Base-by-base conservation (phyloP, 371 early-diverging fungal species). In the Smittium culicis region DNA sequence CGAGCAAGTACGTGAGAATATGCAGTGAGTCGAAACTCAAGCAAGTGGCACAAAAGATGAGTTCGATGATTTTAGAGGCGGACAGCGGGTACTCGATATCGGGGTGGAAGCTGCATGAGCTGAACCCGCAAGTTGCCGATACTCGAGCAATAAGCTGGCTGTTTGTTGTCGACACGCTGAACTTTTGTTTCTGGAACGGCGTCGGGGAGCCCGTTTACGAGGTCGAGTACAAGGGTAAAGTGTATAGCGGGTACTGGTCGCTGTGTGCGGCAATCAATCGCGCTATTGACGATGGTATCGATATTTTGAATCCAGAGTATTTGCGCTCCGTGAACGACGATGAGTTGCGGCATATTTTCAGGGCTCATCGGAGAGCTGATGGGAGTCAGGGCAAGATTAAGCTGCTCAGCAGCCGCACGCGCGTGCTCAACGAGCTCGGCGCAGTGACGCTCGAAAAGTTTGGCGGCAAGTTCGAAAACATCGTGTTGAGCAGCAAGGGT, bases 131-230 rank as follows among this genome's bases (percentile, higher is more conserved):
- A 61, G 73, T 70, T 30, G 80, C 81, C 29, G 79, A 85, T 73
- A 64, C 67, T 28, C 68, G 64, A 2, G 83, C 89, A 30, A 79
- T 88, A 64, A 64, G 25, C 29, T 31, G 88, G 90, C 91, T 93
- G 32, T 92, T 93, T 64, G 66, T 92, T 25, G 83, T 91, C 0
- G 94, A 93, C 71, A 72, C 85, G 16, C 78, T 92, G 28, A 93
- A 93, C 75, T 93, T 92, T 73, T 92, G 91, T n/a, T 93, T 93
- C 70, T 93, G 90, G 90, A 80, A 85, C 35, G 69, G 77, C 79
- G 8, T 77, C 77, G 0, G 69, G 71, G 0, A 80, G 78, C 33
- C 78, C 11, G 80, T 83, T 27, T 90, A 85, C 75, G 79, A 84
- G 1, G 83, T 92, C n/a, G 65, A 71, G 0, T 83, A 82, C 60